phyloP scores from a whole-genome alignment of 208 protist genomes.

The Leishmania tarentolae region DNA sequence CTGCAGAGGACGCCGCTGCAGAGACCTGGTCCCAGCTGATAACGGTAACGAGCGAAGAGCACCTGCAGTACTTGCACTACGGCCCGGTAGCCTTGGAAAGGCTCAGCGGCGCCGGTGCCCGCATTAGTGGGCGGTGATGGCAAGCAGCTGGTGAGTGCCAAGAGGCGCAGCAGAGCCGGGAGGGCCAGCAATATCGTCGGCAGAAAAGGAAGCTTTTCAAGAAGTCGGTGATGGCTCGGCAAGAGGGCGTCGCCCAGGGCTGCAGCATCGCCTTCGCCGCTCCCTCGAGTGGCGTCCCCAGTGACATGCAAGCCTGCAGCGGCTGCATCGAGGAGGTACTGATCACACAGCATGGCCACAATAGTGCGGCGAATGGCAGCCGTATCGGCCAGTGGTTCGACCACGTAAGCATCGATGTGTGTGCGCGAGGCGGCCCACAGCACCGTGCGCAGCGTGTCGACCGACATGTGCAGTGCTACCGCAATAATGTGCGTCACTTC shows the following conservation, averaged over 20 bases:
- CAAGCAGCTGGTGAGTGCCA: slow-evolving; percentile 13
- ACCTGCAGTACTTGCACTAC: slow-evolving; percentile 36
- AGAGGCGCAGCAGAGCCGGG: slow-evolving; percentile 3
- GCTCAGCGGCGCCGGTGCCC: neutral
- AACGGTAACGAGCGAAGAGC: slow-evolving; percentile 28
- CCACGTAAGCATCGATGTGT: slow-evolving; percentile 27
- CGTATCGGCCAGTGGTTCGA: slow-evolving; percentile 32
- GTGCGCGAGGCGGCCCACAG: slow-evolving; percentile 32
- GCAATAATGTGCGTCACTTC: slow-evolving; percentile 33
- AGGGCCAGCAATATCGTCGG: slow-evolving; percentile 9
- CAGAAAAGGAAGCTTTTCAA: slow-evolving; percentile 24
- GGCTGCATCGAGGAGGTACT: slow-evolving; percentile 30
- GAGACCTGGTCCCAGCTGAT: slow-evolving; percentile 16
- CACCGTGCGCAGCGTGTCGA: slow-evolving; percentile 36
- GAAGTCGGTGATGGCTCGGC: slow-evolving; percentile 5
- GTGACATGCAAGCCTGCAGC: neutral
- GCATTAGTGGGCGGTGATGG: neutral
- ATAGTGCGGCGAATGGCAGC: slow-evolving; percentile 14
- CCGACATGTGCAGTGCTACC: slow-evolving; percentile 32
- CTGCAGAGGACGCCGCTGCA: slow-evolving; percentile 21
- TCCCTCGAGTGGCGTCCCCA: neutral
- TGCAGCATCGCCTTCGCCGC: neutral
- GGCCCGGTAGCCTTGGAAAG: neutral
- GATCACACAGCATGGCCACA: slow-evolving; percentile 31
- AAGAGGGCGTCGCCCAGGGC: slow-evolving; percentile 18